Conservation (phyloP, 352 stramenopile species). For the Thraustotheca clavata region DNA sequence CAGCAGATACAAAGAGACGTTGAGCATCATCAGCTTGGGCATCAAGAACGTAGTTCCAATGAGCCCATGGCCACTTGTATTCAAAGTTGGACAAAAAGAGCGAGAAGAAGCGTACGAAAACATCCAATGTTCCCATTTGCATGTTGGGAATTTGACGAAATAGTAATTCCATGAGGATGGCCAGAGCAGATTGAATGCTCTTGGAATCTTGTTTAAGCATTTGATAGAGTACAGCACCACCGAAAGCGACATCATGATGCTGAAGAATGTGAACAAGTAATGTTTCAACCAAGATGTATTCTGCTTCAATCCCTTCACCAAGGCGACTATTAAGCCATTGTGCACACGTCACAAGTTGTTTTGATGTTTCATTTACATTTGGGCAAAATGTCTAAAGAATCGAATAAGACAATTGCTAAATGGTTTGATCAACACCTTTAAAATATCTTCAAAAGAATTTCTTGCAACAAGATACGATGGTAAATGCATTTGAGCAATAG, state of each 20-base stretch:
- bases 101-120: constrained; percentile 74
- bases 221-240: constrained; percentile 64
- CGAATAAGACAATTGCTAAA: background rate
- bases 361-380: constrained; percentile 61
- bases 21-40: constrained; percentile 70
- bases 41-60: constrained; percentile 71
- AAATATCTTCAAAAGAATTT: constrained; percentile 36
- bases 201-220: constrained; percentile 66
- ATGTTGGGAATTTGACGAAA: constrained; percentile 76
- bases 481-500: constrained; percentile 55
- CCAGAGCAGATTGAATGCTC: constrained; percentile 55
- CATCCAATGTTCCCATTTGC: constrained; percentile 41
- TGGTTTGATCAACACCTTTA: constrained; percentile 32
- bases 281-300: constrained; percentile 71
- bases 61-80: constrained; percentile 78
- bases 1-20: constrained; percentile 72
- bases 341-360: constrained; percentile 50
- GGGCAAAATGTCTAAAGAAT: constrained; percentile 42
- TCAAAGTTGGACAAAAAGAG: constrained; percentile 85
- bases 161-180: constrained; percentile 76
- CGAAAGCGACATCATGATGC: constrained; percentile 44
- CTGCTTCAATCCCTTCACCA: constrained; percentile 50
- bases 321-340: constrained; percentile 57
- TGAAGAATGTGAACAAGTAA: constrained; percentile 49
- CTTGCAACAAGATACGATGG: constrained; percentile 60